Conservation (phyloP, 2,329 filamentous ascomycete species). For the Metarhizium album region DNA sequence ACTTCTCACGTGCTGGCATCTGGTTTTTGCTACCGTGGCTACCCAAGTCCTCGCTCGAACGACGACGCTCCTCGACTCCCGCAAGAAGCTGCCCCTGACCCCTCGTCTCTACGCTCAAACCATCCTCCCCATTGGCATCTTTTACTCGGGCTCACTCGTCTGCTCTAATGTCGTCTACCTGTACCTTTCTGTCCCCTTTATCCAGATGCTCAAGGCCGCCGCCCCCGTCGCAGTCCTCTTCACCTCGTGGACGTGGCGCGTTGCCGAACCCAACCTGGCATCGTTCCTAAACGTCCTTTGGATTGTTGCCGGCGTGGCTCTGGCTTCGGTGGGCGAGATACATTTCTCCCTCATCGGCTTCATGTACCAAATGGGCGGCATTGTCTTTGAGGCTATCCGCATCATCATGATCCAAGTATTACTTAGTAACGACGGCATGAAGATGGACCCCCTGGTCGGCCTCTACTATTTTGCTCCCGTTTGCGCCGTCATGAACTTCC, state of each 20-base stretch:
- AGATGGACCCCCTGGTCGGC: constrained; percentile 82
- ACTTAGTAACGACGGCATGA: constrained; percentile 63
- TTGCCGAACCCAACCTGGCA: constrained; percentile 34
- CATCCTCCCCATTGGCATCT: constrained; percentile 54
- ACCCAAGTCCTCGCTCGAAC: constrained; percentile 56
- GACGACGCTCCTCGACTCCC: constrained; percentile 51
- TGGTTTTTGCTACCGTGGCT: constrained; percentile 53
- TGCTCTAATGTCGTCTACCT: constrained; percentile 59
- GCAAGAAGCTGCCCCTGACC: constrained; percentile 51
- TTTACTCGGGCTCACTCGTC: constrained; percentile 55
- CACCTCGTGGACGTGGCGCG: constrained; percentile 49
- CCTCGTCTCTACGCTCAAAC: constrained; percentile 49
- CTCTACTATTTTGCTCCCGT: constrained; percentile 86
- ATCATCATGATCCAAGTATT: constrained; percentile 80
- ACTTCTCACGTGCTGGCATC: constrained; percentile 57
- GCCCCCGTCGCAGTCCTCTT: constrained; percentile 57
- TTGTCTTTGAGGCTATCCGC: constrained; percentile 70
- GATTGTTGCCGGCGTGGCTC: constrained; percentile 40
- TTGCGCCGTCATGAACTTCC: constrained; percentile 69
- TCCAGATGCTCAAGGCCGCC: constrained; percentile 61
- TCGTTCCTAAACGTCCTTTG: constrained; percentile 38
- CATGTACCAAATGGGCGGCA: constrained; percentile 61
- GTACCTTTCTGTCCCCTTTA: constrained; percentile 57
- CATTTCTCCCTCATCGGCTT: constrained; percentile 57
- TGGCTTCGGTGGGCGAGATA: constrained; percentile 53